These are phyloP conservation scores for Allomyces javanicus DNA, from an alignment of 192 early-diverging fungal species.

Conservation along the genomic window DNA sequence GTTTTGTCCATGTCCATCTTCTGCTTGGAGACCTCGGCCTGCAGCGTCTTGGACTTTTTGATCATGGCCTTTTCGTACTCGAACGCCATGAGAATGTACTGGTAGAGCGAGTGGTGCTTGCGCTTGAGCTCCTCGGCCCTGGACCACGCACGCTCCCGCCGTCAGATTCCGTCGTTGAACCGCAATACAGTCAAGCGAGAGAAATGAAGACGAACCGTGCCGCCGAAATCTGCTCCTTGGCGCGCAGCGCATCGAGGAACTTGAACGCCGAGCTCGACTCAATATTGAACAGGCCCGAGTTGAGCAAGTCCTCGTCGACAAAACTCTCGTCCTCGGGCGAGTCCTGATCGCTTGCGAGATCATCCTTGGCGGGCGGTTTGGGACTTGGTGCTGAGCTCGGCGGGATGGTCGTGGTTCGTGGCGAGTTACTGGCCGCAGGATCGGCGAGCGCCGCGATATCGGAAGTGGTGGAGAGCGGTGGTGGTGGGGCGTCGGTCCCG, in stretches of 20 bases:
- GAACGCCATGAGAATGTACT: not conserved
- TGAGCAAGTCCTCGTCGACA: not conserved
- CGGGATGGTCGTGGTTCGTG: too few relatives aligned
- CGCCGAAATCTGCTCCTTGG: not conserved
- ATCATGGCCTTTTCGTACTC: slow-evolving; percentile 28
- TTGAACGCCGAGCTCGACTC: slow-evolving; percentile 2
- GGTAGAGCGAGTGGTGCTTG: slow-evolving; percentile 2
- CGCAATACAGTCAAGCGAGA: not conserved
- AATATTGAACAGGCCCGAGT: slow-evolving; percentile 4
- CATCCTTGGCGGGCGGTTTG: too few relatives aligned
- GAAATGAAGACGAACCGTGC: not conserved
- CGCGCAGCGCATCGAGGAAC: not conserved
- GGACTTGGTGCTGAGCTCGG: too few relatives aligned
- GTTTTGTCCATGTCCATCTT: slow-evolving; percentile 30
- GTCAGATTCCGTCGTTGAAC: not conserved
- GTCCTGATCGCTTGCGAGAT: too few relatives aligned
- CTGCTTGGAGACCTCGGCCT: slow-evolving; percentile 26
- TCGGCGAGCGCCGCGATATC: too few relatives aligned
- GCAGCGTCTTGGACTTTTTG: slow-evolving; percentile 21
- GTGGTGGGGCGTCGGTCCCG: too few relatives aligned
- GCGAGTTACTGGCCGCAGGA: too few relatives aligned
- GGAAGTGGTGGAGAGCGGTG: too few relatives aligned
- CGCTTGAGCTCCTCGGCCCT: slow-evolving; percentile 1
- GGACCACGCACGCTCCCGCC: not conserved
- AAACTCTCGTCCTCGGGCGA: not conserved